Evolutionary conservation across 805 yeast genomes (phyloP).

Genomic region (Kodamaea kakaduensis): DNA sequence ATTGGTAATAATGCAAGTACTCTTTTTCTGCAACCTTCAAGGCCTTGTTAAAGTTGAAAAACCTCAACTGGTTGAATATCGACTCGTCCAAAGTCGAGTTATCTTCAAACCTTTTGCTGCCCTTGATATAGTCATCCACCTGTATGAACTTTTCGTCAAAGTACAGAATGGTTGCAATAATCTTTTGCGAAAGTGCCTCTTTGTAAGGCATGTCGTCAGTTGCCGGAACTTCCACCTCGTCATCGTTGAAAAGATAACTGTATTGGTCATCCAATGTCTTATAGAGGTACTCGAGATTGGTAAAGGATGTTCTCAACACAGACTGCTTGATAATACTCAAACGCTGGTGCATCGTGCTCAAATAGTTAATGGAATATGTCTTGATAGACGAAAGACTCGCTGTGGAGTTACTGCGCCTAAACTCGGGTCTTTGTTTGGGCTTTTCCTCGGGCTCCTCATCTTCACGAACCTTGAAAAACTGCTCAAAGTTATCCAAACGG

Average conservation of each 20-base stretch:
- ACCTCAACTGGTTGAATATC: conserved; percentile 31
- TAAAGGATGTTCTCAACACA: conserved; percentile 33
- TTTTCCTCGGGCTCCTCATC: conserved; percentile 10
- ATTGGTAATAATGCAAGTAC: conserved; percentile 73
- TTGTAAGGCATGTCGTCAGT: conserved; percentile 10
- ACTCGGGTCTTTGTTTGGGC: background rate
- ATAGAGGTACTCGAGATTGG: conserved; percentile 37
- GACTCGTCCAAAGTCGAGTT: conserved; percentile 24
- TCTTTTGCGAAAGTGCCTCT: conserved; percentile 31
- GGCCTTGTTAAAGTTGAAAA: conserved; percentile 40
- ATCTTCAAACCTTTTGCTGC: conserved; percentile 26
- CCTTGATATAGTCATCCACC: conserved; percentile 35
- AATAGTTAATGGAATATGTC: conserved; percentile 28
- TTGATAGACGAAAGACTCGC: conserved; percentile 28
- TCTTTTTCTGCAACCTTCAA: conserved; percentile 56
- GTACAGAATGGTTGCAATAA: conserved; percentile 39
- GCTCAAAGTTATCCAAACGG: conserved; percentile 37
- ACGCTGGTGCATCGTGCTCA: conserved; percentile 34
- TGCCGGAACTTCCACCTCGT: conserved; percentile 12
- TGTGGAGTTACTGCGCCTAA: conserved; percentile 4
- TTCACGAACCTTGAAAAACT: conserved; percentile 30
- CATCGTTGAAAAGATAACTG: conserved; percentile 28
- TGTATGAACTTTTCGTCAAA: conserved; percentile 39
- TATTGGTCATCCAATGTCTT: conserved; percentile 40
- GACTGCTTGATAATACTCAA: conserved; percentile 32